These are phyloP conservation scores for Niebla homalea DNA, from an alignment of 495 filamentous ascomycete species.

Conservation along the genomic window DNA sequence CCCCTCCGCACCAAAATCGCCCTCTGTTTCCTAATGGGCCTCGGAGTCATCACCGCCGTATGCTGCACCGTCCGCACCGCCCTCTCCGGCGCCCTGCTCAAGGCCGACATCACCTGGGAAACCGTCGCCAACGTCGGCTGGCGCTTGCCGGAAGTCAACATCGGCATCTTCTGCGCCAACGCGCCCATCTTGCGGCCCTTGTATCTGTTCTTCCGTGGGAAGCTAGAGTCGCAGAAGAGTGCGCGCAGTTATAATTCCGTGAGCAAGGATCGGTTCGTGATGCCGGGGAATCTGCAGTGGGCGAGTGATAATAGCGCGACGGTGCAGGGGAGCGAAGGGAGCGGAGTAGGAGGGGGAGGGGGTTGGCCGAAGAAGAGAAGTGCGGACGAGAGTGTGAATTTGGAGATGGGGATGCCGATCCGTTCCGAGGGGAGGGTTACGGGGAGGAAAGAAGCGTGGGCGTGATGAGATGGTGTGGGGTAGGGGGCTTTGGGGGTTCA, in stretches of 20 bases:
- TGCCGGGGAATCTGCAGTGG: slow-evolving; percentile 3
- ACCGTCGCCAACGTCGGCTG: slow-evolving; percentile 10
- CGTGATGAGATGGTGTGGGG: background rate
- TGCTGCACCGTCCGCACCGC: slow-evolving; percentile 12
- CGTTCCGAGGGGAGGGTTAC: background rate
- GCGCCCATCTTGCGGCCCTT: slow-evolving; percentile 13
- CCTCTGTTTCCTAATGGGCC: slow-evolving; percentile 26
- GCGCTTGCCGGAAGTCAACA: slow-evolving; percentile 16
- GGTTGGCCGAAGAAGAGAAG: background rate
- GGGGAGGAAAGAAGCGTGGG: slow-evolving; percentile 1
- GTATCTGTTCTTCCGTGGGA: slow-evolving; percentile 10
- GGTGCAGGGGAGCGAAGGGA: background rate
- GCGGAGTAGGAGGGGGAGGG: background rate
- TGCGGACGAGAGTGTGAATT: background rate
- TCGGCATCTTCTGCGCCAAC: slow-evolving; percentile 17
- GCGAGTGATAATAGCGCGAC: background rate
- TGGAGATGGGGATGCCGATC: slow-evolving; percentile 10
- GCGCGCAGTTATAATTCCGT: background rate
- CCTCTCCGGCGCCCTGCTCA: slow-evolving; percentile 4
- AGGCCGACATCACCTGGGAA: slow-evolving; percentile 7
- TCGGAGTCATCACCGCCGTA: slow-evolving; percentile 22
- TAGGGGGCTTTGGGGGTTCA: too few relatives aligned
- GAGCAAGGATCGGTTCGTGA: slow-evolving; percentile 1
- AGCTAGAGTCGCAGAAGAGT: slow-evolving; percentile 1
- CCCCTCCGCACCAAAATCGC: slow-evolving; percentile 23